These are phyloP conservation scores for Termitomyces sp. DNA, from an alignment of 768 basidiomycete species.

Conservation along the genomic window DNA sequence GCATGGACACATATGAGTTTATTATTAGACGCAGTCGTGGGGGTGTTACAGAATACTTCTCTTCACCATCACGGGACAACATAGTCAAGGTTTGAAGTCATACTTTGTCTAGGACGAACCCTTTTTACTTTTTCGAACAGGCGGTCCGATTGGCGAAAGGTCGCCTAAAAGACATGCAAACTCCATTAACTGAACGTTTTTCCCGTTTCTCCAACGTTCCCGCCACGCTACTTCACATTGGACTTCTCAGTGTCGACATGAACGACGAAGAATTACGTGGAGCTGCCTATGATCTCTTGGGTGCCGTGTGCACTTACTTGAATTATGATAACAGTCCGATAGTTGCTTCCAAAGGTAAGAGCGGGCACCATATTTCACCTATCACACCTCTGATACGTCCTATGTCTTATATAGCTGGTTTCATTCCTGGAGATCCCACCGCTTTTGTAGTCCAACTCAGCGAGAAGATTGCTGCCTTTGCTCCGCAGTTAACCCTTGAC, in stretches of 20 bases:
- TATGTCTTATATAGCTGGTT: slow-evolving; percentile 42
- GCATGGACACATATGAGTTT: slow-evolving; percentile 70
- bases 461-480: slow-evolving; percentile 62
- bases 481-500: slow-evolving; percentile 83
- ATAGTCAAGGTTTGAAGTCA: slow-evolving; percentile 59
- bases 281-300: slow-evolving; percentile 76
- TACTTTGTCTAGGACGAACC: background rate
- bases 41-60: slow-evolving; percentile 70
- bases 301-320: slow-evolving; percentile 71
- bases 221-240: slow-evolving; percentile 81
- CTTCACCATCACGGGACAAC: slow-evolving; percentile 58
- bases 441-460: slow-evolving; percentile 63
- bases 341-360: slow-evolving; percentile 61
- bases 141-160: slow-evolving; percentile 73
- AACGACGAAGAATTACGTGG: slow-evolving; percentile 72
- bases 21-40: slow-evolving; percentile 71
- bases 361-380: background rate
- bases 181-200: slow-evolving; percentile 54
- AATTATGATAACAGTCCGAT: slow-evolving; percentile 70
- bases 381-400: background rate
- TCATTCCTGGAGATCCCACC: slow-evolving; percentile 60
- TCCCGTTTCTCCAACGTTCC: slow-evolving; percentile 81
- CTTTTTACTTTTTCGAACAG: slow-evolving; percentile 28
- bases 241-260: slow-evolving; percentile 70
- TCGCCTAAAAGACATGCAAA: slow-evolving; percentile 50